Percentiles rank a stretch among this genome's conserved stretches.
These are phyloP conservation scores for Rutidosis leptorrhynchoides DNA, from an alignment of 129 eudicot species.

Conservation along the genomic window DNA sequence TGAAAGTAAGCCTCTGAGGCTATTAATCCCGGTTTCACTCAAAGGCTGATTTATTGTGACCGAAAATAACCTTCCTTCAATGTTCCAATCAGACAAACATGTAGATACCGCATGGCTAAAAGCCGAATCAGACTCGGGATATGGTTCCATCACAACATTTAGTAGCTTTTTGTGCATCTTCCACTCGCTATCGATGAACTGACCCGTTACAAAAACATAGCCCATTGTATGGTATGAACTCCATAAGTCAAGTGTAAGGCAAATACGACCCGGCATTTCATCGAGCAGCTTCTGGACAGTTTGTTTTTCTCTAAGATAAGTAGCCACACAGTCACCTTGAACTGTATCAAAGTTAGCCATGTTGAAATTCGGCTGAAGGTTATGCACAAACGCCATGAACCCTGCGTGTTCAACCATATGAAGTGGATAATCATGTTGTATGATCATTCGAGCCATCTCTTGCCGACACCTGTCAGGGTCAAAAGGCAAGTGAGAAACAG, in stretches of 20 bases:
- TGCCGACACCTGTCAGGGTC: slow-evolving; percentile 73
- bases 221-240: slow-evolving; percentile 60
- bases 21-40: slow-evolving; percentile 55
- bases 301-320: slow-evolving; percentile 66
- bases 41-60: slow-evolving; percentile 67
- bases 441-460: slow-evolving; percentile 84
- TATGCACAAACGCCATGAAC: slow-evolving; percentile 68
- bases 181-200: slow-evolving; percentile 85
- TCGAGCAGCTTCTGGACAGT: slow-evolving; percentile 57
- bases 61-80: slow-evolving; percentile 71
- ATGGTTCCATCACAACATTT: too few relatives aligned
- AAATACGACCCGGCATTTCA: slow-evolving; percentile 70
- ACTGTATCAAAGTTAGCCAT: slow-evolving; percentile 71
- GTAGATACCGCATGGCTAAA: slow-evolving; percentile 84
- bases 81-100: slow-evolving; percentile 83
- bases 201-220: slow-evolving; percentile 72
- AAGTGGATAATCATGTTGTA: slow-evolving; percentile 86
- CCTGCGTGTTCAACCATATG: slow-evolving; percentile 92
- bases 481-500: slow-evolving; percentile 46
- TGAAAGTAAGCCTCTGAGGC: slow-evolving; percentile 62
- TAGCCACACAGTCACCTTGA: slow-evolving; percentile 87
- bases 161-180: slow-evolving; percentile 71
- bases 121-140: slow-evolving; percentile 78
- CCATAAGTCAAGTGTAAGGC: slow-evolving; percentile 77
- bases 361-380: slow-evolving; percentile 81